A percentile compares a stretch with the other conserved stretches of the same genome.
Evolutionary conservation across 345 rosid genomes (phyloP).

Genomic region (Citrus cavaleriei): DNA sequence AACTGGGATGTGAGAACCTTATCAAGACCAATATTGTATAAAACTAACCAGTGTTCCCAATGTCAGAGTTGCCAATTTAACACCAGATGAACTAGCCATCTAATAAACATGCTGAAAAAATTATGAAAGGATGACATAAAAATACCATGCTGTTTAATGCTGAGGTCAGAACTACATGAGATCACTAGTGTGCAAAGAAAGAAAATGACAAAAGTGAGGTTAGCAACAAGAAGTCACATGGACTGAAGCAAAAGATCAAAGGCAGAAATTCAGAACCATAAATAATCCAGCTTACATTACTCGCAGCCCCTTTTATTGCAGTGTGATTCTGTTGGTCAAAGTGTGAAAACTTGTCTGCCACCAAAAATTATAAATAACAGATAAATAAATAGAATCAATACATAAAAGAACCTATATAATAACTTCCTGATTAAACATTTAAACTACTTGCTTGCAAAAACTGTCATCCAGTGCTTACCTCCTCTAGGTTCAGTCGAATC

Average conservation of each 20-base stretch:
- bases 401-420: not conserved
- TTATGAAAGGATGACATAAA: not conserved
- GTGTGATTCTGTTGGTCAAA: conserved; percentile 40
- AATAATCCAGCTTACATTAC: conserved; percentile 44
- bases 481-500: conserved; percentile 27
- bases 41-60: not conserved
- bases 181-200: not conserved
- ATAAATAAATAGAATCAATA: not conserved
- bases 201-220: not conserved
- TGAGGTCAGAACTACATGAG: not conserved
- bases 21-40: not conserved
- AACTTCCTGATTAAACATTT: conserved; percentile 6
- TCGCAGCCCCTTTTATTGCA: conserved; percentile 25
- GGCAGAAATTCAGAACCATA: conserved; percentile 1
- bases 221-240: not conserved
- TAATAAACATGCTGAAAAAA: not conserved
- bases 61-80: not conserved
- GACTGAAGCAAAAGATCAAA: not conserved
- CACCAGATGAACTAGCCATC: not conserved
- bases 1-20: not conserved
- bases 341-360: conserved; percentile 46
- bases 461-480: conserved; percentile 38
- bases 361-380: conserved; percentile 9
- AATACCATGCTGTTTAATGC: not conserved
- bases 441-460: not conserved